These are phyloP conservation scores for Mucor irregularis DNA, from an alignment of 371 early-diverging fungal species.

Conservation along the genomic window DNA sequence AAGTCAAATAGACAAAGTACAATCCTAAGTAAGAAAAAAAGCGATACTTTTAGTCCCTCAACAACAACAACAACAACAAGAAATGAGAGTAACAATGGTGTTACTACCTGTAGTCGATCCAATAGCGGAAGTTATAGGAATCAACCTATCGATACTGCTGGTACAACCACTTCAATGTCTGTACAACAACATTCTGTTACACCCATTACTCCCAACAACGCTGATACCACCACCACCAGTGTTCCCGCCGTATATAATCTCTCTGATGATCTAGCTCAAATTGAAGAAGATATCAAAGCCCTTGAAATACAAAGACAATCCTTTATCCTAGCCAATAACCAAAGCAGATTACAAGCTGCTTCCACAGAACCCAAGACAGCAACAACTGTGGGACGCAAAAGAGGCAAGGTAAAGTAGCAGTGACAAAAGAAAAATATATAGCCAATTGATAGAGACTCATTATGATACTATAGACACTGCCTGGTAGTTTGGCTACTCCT, in stretches of 20 bases:
- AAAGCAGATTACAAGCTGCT: too few relatives aligned
- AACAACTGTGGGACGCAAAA: constrained; percentile 22
- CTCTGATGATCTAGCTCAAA: constrained; percentile 13
- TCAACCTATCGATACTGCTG: too few relatives aligned
- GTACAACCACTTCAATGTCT: too few relatives aligned
- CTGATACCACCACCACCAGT: not conserved
- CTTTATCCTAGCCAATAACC: not conserved
- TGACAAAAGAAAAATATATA: not conserved
- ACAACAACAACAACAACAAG: too few relatives aligned
- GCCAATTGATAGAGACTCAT: not conserved
- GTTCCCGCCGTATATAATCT: not conserved
- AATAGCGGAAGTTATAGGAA: too few relatives aligned
- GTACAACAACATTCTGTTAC: too few relatives aligned
- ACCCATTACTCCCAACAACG: not conserved
- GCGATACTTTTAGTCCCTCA: too few relatives aligned
- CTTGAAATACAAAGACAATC: constrained; percentile 16
- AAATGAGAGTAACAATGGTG: too few relatives aligned
- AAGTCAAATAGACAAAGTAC: not conserved
- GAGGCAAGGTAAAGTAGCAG: constrained; percentile 40
- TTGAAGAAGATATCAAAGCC: constrained; percentile 24
- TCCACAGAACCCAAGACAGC: constrained; percentile 2
- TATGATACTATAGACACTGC: constrained; percentile 37
- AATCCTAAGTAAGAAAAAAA: not conserved
- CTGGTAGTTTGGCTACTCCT: constrained; percentile 48
- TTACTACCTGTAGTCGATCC: not conserved